A percentile compares a stretch with the other conserved stretches of the same genome.
These are phyloP conservation scores for Melaleuca alternifolia DNA, from an alignment of 345 rosid species.

Conservation along the genomic window DNA sequence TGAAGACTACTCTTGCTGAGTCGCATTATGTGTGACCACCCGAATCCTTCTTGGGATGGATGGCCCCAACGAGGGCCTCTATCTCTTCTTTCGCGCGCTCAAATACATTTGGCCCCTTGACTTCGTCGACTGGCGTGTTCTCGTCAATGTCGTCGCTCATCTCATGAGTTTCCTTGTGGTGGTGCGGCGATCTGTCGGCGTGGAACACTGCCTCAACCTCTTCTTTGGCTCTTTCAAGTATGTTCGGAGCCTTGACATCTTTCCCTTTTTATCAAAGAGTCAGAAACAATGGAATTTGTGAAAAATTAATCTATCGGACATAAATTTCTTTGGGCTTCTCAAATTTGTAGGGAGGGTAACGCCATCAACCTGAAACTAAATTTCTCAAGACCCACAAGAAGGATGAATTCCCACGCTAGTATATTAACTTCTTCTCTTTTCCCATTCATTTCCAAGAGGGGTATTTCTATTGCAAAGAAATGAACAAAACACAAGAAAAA, in stretches of 20 bases:
- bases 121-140: conserved; percentile 25
- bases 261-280: conserved; percentile 1
- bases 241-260: conserved; percentile 17
- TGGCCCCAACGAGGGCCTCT: conserved; percentile 32
- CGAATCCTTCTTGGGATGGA: conserved; percentile 20
- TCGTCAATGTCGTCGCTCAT: conserved; percentile 42
- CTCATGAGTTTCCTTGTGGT: conserved; percentile 39
- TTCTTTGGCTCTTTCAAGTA: conserved; percentile 29
- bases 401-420: background rate
- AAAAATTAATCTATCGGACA: background rate
- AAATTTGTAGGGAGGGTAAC: background rate
- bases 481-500: background rate
- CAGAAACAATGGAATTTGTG: background rate
- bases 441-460: background rate
- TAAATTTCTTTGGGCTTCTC: background rate
- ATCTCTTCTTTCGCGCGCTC: conserved; percentile 38
- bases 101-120: conserved; percentile 43
- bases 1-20: background rate
- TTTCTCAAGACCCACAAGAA: background rate
- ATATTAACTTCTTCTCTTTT: background rate
- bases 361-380: background rate
- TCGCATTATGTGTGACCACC: background rate
- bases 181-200: conserved; percentile 3
- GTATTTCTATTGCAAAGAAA: background rate
- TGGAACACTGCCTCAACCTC: conserved; percentile 20